Conservation (phyloP, 164 flowering plant genomes). For the Protea cynaroides region DNA sequence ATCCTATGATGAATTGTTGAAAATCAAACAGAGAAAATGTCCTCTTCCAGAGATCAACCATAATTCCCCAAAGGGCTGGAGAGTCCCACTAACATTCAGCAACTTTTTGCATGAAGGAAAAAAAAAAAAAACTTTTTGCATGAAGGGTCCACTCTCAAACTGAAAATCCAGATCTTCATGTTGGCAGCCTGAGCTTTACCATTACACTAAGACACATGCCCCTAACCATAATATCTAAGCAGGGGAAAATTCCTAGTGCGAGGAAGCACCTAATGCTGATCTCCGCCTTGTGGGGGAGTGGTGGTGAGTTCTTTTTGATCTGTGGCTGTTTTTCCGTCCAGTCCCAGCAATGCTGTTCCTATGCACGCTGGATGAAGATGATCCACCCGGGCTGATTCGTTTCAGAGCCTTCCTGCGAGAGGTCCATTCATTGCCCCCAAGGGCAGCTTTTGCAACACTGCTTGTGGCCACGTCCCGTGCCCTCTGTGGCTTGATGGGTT, state of each 20-base stretch:
- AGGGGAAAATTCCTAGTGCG: conserved; percentile 7
- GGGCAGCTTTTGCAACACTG: conserved; percentile 71
- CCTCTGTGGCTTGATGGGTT: conserved; percentile 65
- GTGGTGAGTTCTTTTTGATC: conserved; percentile 29
- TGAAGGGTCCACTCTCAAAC: no score
- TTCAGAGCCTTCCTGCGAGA: conserved; percentile 36
- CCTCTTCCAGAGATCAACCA: no score
- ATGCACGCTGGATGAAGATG: conserved; percentile 25
- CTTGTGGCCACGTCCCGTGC: conserved; percentile 58
- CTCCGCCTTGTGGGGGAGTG: conserved; percentile 12
- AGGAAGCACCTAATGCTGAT: conserved; percentile 22
- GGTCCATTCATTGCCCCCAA: conserved; percentile 38
- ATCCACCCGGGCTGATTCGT: conserved; percentile 30
- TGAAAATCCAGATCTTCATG: no score
- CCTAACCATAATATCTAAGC: neutral
- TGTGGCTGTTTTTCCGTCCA: conserved; percentile 34
- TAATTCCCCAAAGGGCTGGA: no score
- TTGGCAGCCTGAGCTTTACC: no score
- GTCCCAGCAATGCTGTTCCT: conserved; percentile 23
- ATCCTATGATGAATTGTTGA: no score
- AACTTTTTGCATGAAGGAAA: no score
- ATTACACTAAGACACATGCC: no score
- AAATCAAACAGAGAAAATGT: no score
- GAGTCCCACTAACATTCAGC: no score
- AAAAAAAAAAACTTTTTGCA: no score